These are phyloP conservation scores for Saturnispora serradocipensis DNA, from an alignment of 805 yeast genomes.

Conservation along the genomic window DNA sequence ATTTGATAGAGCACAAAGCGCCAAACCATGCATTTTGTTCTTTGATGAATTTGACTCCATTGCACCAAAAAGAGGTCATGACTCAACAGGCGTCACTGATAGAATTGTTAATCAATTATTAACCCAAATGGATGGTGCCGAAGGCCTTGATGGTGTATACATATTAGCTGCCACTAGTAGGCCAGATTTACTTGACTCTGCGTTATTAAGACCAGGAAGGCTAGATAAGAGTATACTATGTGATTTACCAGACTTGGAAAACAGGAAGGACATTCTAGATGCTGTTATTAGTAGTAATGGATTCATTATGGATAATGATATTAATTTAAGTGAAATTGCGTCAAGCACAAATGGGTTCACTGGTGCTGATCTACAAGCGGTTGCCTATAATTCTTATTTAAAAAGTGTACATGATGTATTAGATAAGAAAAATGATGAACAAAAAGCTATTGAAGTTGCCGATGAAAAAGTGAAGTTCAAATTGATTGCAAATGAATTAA, in stretches of 20 bases:
- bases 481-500: slow-evolving; percentile 4
- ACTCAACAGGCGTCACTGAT: slow-evolving; percentile 95
- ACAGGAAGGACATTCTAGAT: slow-evolving; percentile 62
- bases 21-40: slow-evolving; percentile 85
- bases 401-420: slow-evolving; percentile 72
- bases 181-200: slow-evolving; percentile 93
- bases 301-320: slow-evolving; percentile 47
- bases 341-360: slow-evolving; percentile 63
- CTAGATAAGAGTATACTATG: slow-evolving; percentile 87
- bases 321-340: slow-evolving; percentile 50
- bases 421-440: slow-evolving; percentile 32
- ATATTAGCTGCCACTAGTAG: slow-evolving; percentile 94
- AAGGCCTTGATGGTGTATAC: slow-evolving; percentile 93
- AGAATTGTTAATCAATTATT: slow-evolving; percentile 94
- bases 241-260: slow-evolving; percentile 68
- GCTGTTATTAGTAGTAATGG: slow-evolving; percentile 46
- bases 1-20: slow-evolving; percentile 90
- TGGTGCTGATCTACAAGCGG: slow-evolving; percentile 92
- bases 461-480: slow-evolving; percentile 17
- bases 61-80: slow-evolving; percentile 97
- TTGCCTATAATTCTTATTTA: slow-evolving; percentile 84
- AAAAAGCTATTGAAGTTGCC: background rate
- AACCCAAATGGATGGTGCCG: slow-evolving; percentile 99
- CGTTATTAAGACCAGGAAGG: slow-evolving; percentile 91
- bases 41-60: slow-evolving; percentile 96